Base-by-base conservation (phyloP, 2,329 filamentous ascomycete genomes). In the Trichoderma sp. region DNA sequence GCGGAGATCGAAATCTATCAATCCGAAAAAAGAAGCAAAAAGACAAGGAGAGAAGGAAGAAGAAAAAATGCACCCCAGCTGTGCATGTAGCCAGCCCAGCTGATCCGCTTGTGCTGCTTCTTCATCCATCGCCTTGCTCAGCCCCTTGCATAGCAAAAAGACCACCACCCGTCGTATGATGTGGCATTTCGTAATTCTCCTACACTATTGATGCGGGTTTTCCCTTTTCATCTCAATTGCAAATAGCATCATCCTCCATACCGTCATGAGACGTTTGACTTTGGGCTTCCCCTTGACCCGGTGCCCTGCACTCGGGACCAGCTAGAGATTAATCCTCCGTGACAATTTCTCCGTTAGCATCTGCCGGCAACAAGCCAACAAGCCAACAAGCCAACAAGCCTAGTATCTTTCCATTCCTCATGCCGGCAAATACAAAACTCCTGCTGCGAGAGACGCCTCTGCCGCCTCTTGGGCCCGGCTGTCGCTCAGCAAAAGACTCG, bases 231-330 rank as follows among this genome's bases (percentile, higher is more conserved):
- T 17, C 43, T 50, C n/a, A 50, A 32, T 12, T 28, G 20, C 32
- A 39, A 26, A 47, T 39, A 17, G 0, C 43, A 47, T 47, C 9
- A 28, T 58, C 28, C 13, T 59, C 55, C 28, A n/a, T 20, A 20
- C 17, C 55, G n/a, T 59, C 55, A 28, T 59, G 32, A 36, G 63
- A n/a, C 12, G 47, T 53, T n/a, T 26, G 30, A 15, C 64, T 30
- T 39, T 43, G 17, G n/a, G 11, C 23, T 28, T 34, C 26, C 65
- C 53, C 53, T 68, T 58, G 11, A 6, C n/a, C 55, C 53, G 34
- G 36, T 61, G 66, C 66, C 66, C 39, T 68, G 66, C 59, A 6
- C 26, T 68, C 66, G 66, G 66, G 66, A 50, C 26, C 55, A 50
- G 26, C 34, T 23, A 43, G 15, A 59, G 9, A n/a, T 5, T 64